Percentiles rank a stretch among this genome's conserved stretches.
These are phyloP conservation scores for Colletotrichum plurivorum DNA, from an alignment of 2,329 filamentous ascomycete genomes.

Conservation along the genomic window DNA sequence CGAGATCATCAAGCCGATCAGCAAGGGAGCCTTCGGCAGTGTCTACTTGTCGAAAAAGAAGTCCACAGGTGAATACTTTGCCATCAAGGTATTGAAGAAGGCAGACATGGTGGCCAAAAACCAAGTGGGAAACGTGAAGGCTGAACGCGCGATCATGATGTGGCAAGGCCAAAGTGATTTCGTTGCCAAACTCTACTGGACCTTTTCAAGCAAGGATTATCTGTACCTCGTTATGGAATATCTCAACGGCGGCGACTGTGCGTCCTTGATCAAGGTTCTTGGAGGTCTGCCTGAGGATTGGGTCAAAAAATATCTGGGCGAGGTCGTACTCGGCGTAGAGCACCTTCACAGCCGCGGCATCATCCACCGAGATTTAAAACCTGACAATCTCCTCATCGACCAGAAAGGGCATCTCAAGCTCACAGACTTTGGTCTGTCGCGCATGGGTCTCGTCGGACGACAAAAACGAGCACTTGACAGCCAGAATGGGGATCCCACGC, in stretches of 20 bases:
- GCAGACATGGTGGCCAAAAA: conserved; percentile 99
- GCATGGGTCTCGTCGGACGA: conserved; percentile 96
- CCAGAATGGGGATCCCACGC: conserved; percentile 83
- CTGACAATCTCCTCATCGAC: conserved; percentile 97
- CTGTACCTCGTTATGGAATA: conserved; percentile 99
- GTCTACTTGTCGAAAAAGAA: conserved; percentile 99
- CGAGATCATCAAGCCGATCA: conserved; percentile 99
- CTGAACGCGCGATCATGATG: conserved; percentile 99
- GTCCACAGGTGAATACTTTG: conserved; percentile 97
- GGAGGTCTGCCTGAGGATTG: conserved; percentile 95
- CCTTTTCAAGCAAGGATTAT: conserved; percentile 99
- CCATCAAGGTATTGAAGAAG: conserved; percentile 98
- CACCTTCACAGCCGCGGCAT: conserved; percentile 95
- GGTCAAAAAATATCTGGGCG: conserved; percentile 97
- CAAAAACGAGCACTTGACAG: conserved; percentile 93
- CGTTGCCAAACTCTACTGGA: conserved; percentile 99
- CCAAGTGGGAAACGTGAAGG: conserved; percentile 98
- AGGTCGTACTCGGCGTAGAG: conserved; percentile 96
- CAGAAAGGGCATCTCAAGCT: conserved; percentile 96
- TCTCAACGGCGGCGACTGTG: conserved; percentile 96
- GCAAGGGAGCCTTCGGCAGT: conserved; percentile 97
- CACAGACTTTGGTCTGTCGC: conserved; percentile 96
- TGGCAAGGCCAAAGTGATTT: conserved; percentile 99
- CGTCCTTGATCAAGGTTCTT: conserved; percentile 94
- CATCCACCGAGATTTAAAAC: conserved; percentile 96